Evolutionary conservation across 1,284 basidiomycete species (phyloP).

Genomic region (Heterobasidion annosum): DNA sequence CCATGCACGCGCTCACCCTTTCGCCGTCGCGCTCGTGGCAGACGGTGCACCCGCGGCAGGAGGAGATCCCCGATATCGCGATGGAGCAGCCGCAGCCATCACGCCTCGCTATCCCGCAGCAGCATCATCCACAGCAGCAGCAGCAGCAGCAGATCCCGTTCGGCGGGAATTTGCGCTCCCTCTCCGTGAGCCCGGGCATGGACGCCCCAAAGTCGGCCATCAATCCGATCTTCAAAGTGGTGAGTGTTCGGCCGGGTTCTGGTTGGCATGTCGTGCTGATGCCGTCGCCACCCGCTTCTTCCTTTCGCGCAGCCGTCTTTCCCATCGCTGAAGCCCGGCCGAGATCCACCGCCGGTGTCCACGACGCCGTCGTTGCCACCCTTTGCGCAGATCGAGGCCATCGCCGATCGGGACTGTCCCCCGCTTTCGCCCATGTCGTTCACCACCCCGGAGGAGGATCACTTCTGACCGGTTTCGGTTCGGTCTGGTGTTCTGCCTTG

Average conservation of each 20-base stretch:
- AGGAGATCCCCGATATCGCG: slow-evolving; percentile 7
- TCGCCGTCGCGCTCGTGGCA: slow-evolving; percentile 43
- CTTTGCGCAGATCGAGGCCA: slow-evolving; percentile 70
- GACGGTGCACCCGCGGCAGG: slow-evolving; percentile 17
- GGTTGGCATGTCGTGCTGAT: slow-evolving; percentile 2
- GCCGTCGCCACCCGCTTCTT: slow-evolving; percentile 11
- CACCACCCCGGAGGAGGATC: slow-evolving; percentile 38
- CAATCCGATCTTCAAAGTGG: slow-evolving; percentile 89
- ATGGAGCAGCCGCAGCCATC: slow-evolving; percentile 21
- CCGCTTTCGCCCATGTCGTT: slow-evolving; percentile 65
- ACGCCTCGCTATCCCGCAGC: slow-evolving; percentile 35
- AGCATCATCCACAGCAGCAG: slow-evolving; percentile 23
- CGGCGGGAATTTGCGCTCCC: slow-evolving; percentile 19
- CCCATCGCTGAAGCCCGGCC: slow-evolving; percentile 18
- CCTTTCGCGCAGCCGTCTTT: slow-evolving; percentile 38
- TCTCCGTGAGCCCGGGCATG: slow-evolving; percentile 41
- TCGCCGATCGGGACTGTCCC: slow-evolving; percentile 65
- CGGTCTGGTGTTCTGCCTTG: slow-evolving; percentile 5
- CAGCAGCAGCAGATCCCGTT: slow-evolving; percentile 30
- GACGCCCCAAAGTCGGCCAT: slow-evolving; percentile 56
- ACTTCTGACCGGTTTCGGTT: slow-evolving; percentile 14
- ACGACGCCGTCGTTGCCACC: slow-evolving; percentile 55
- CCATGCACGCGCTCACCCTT: slow-evolving; percentile 63
- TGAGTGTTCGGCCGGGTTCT: slow-evolving; percentile 32
- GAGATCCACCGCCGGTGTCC: slow-evolving; percentile 15